Evolutionary conservation across 2,329 filamentous ascomycete genomes (phyloP).

Genomic region (Botrytis paeoniae): DNA sequence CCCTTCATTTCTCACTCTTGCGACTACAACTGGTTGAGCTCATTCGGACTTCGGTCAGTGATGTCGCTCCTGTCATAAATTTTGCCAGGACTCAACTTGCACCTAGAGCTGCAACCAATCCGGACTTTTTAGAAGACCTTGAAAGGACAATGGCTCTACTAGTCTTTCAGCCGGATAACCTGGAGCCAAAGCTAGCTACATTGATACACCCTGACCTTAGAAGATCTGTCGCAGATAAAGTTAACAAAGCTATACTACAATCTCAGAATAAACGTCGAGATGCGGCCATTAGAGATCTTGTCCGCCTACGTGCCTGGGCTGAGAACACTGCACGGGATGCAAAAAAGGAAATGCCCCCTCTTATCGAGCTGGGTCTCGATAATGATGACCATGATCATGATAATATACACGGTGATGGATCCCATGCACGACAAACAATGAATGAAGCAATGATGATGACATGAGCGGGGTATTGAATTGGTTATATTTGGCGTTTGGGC

Average conservation of each 20-base stretch:
- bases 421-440: constrained; percentile 17
- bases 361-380: constrained; percentile 36
- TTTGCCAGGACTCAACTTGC: constrained; percentile 88
- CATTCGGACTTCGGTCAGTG: constrained; percentile 69
- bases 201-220: constrained; percentile 78
- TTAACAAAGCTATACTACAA: constrained; percentile 84
- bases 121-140: constrained; percentile 78
- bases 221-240: constrained; percentile 76
- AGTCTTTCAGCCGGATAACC: constrained; percentile 78
- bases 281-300: constrained; percentile 76
- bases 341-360: constrained; percentile 37
- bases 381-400: constrained; percentile 30
- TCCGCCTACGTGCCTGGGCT: constrained; percentile 81
- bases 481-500: constrained; percentile 8
- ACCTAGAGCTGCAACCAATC: constrained; percentile 78
- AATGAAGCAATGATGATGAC: constrained; percentile 34
- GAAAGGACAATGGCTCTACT: constrained; percentile 92
- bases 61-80: constrained; percentile 71
- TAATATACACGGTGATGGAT: constrained; percentile 32
- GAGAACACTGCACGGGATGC: constrained; percentile 48
- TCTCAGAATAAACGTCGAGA: constrained; percentile 71
- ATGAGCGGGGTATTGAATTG: constrained; percentile 22
- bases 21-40: constrained; percentile 91
- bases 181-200: constrained; percentile 71
- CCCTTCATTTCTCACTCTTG: constrained; percentile 84